Evolutionary conservation across 306 rosid genomes (phyloP).

Genomic region (Castanospermum australe): DNA sequence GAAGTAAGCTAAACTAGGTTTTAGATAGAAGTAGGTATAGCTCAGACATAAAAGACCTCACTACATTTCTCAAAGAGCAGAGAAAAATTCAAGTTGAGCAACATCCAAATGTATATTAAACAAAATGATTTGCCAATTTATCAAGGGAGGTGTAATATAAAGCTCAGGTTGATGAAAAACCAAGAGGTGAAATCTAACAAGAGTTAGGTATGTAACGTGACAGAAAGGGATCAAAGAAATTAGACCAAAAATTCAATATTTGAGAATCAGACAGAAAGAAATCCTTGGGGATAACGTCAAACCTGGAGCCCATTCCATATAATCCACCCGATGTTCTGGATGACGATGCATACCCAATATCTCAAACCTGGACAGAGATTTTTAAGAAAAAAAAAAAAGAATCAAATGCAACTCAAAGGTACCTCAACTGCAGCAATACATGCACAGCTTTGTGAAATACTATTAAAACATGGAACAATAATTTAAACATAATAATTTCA

Average conservation of each 20-base stretch:
- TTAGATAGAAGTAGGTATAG: slow-evolving; percentile 1
- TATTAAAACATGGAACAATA: background rate
- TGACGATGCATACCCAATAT: slow-evolving; percentile 95
- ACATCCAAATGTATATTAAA: background rate
- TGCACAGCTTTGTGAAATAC: slow-evolving; percentile 9
- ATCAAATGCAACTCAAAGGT: slow-evolving; percentile 17
- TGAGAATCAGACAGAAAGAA: slow-evolving; percentile 17
- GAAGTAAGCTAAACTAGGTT: background rate
- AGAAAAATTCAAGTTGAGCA: slow-evolving; percentile 1
- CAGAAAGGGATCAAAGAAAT: slow-evolving; percentile 3
- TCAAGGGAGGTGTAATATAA: background rate
- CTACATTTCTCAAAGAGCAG: slow-evolving; percentile 8
- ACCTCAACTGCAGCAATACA: slow-evolving; percentile 6
- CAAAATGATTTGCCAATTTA: slow-evolving; percentile 4
- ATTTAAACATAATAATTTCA: background rate
- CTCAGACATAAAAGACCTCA: background rate
- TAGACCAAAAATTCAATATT: slow-evolving; percentile 2
- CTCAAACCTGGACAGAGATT: slow-evolving; percentile 65
- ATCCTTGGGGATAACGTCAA: slow-evolving; percentile 34
- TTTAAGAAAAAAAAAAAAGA: slow-evolving; percentile 25
- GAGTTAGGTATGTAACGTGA: background rate
- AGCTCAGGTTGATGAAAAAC: background rate
- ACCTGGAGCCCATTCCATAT: slow-evolving; percentile 99
- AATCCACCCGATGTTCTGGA: slow-evolving; percentile 89
- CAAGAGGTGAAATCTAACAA: background rate